Conservation (phyloP, 495 filamentous ascomycete genomes). For the Annulohypoxylon bovei region DNA sequence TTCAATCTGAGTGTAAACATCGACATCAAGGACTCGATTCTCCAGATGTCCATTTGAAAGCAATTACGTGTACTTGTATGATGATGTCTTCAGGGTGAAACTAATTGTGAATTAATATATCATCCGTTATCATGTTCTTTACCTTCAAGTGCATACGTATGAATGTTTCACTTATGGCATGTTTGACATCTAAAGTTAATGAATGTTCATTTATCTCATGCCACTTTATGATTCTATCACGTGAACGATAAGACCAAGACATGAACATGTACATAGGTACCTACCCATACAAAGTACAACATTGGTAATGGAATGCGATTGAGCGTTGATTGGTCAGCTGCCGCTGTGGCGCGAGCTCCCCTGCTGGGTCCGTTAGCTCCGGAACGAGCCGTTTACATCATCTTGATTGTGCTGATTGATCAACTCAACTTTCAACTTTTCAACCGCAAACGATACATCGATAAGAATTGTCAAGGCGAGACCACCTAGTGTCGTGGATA, state of each 20-base stretch:
- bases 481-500: background rate
- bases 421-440: constrained; percentile 28
- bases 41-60: background rate
- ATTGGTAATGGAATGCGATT: constrained; percentile 8
- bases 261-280: background rate
- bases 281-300: background rate
- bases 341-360: constrained; percentile 33
- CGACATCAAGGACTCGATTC: no score
- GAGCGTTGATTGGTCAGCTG: background rate
- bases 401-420: constrained; percentile 18
- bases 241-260: background rate
- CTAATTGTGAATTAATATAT: no score
- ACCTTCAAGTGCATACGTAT: no score
- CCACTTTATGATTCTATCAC: background rate
- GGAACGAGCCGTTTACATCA: constrained; percentile 39
- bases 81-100: background rate
- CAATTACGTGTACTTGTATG: background rate
- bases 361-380: constrained; percentile 16
- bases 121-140: background rate
- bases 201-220: background rate
- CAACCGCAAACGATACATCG: background rate
- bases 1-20: background rate
- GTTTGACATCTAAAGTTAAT: background rate
- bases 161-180: background rate
- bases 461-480: background rate